Evolutionary conservation across 352 stramenopile genomes (phyloP).

Genomic region (Phytophthora citricola): DNA sequence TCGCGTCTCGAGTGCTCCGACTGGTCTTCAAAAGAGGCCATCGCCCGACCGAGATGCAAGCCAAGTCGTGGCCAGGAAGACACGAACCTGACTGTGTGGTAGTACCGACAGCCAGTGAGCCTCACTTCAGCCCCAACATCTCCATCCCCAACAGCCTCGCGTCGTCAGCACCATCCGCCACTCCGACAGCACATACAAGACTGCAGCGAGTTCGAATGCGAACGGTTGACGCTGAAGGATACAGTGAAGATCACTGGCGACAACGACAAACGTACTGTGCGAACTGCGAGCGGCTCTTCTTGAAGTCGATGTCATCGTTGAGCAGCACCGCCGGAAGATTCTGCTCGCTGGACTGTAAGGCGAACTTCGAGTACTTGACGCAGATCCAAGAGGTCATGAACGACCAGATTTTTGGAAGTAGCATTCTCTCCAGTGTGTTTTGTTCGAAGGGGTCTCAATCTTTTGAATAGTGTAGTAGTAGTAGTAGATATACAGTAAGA

Average conservation of each 20-base stretch:
- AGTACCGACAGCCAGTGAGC: not conserved
- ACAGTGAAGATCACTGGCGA: conserved; percentile 12
- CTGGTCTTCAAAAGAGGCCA: conserved; percentile 7
- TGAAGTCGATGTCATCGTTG: conserved; percentile 24
- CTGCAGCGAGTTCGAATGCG: not conserved
- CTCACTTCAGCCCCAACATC: conserved; percentile 13
- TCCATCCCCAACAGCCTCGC: conserved; percentile 5
- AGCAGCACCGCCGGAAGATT: conserved; percentile 16
- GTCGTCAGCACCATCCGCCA: not conserved
- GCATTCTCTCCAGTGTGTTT: not conserved
- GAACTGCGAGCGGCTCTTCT: conserved; percentile 34
- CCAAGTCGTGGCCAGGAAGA: conserved; percentile 28
- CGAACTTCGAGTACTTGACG: conserved; percentile 38
- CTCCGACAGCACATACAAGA: not conserved
- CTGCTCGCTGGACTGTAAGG: conserved; percentile 59
- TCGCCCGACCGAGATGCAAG: not conserved
- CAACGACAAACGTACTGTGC: conserved; percentile 19
- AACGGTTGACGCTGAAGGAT: not conserved
- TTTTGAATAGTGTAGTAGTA: no score
- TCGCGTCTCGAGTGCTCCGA: conserved; percentile 18
- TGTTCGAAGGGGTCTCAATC: not conserved
- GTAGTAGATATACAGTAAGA: no score
- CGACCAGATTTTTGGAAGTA: conserved; percentile 16
- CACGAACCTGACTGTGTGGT: not conserved
- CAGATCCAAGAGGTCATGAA: conserved; percentile 30